Base-by-base conservation (phyloP, 2,329 filamentous ascomycete species). In the Botrytis deweyae region DNA sequence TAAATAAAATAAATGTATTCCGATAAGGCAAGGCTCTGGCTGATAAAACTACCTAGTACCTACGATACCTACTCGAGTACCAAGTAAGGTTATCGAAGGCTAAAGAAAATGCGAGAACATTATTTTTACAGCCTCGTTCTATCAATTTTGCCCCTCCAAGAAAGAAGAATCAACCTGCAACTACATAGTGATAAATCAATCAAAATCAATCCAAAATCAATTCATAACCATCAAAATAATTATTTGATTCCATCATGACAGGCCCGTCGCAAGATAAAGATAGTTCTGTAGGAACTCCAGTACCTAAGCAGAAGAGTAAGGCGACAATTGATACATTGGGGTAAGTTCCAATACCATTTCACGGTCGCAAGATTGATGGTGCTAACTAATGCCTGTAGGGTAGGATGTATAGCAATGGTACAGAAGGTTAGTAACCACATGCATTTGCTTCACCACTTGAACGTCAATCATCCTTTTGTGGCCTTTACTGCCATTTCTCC, bases 251-350 rank as follows among this genome's bases (percentile, higher is more conserved):
- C 73, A 87, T 86, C 84, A 90, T 90, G 88, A 86, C 84, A 74
- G 85, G 84, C 25, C 84, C 85, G 72, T 84, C 83, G 59, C 82
- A 84, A 40, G 84, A 83, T 74, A 85, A 71, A 36, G 71, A 73
- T 67, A 7, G 9, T n/a, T 49, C 86, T 25, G 88, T 89, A 20
- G 89, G 89, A 63, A 86, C 88, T 25, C 86, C 88, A 76, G 86
- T 85, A 52, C 87, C 88, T 2, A 85, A 87, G 63, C 85, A 95
- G 82, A 97, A 91, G 81, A 92, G 94, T 73, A 91, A 91, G 81
- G 94, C 95, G 78, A 98, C 94, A 52, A 85, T 96, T 76, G 92
- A 94, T 79, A 95, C 94, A 44, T 87, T 98, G 78, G 89, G 89
- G 92, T 93, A 86, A 80, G 89, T 84, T 78, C 76, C 76, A 18